phyloP scores from a whole-genome alignment of 441 rosid genomes.

The Hypseocharis bilobata region DNA sequence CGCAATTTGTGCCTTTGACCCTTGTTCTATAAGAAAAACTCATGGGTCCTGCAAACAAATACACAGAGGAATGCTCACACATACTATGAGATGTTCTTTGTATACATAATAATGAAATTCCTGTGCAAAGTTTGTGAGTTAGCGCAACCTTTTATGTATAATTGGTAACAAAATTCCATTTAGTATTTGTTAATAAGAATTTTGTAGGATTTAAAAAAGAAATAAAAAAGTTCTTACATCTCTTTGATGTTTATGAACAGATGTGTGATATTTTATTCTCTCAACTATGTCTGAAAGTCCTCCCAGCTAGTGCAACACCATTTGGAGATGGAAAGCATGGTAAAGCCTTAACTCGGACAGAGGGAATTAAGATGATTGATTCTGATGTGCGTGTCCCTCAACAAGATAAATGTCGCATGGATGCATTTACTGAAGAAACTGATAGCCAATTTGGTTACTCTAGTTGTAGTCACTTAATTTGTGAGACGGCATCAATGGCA shows the following conservation, averaged over 20 bases:
- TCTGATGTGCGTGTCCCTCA: conserved; percentile 35
- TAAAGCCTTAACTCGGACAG: conserved; percentile 24
- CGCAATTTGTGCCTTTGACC: no score
- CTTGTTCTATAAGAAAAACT: not conserved
- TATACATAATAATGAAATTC: no score
- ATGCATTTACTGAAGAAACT: conserved; percentile 42
- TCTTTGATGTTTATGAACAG: conserved; percentile 39
- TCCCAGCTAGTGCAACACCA: conserved; percentile 38
- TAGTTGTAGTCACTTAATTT: conserved; percentile 31
- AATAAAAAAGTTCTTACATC: not conserved
- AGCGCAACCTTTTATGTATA: no score
- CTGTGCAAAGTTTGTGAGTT: no score
- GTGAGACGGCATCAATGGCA: conserved; percentile 83
- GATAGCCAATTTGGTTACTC: conserved; percentile 39
- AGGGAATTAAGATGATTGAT: conserved; percentile 38
- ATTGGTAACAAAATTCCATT: not conserved
- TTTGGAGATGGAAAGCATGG: conserved; percentile 39
- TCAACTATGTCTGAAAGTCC: conserved; percentile 92
- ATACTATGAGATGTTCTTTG: no score
- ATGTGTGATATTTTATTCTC: conserved; percentile 98
- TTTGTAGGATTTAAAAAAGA: not conserved
- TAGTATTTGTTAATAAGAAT: not conserved
- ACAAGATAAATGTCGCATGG: conserved; percentile 31
- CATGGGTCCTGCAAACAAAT: not conserved
- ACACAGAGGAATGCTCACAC: not conserved